These are phyloP conservation scores for Lepiota venenata DNA, from an alignment of 768 basidiomycete species.

Conservation along the genomic window DNA sequence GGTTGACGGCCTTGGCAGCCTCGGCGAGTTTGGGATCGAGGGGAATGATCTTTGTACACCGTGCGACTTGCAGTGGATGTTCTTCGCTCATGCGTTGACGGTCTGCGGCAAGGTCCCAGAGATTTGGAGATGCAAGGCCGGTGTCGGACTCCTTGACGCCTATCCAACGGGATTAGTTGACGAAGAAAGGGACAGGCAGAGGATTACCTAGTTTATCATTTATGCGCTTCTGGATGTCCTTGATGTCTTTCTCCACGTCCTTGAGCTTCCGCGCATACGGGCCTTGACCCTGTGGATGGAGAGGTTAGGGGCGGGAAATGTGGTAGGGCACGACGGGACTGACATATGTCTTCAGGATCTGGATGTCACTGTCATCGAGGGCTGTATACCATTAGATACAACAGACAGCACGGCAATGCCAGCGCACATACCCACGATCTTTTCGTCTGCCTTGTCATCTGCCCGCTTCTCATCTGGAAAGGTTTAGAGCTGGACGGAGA, in stretches of 20 bases:
- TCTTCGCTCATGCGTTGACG: conserved; percentile 87
- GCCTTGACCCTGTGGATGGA: conserved; percentile 81
- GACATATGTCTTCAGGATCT: conserved; percentile 98
- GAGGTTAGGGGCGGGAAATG: conserved; percentile 7
- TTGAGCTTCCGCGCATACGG: conserved; percentile 90
- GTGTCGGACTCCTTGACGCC: conserved; percentile 99
- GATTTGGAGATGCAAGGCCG: conserved; percentile 91
- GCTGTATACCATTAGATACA: conserved; percentile 41
- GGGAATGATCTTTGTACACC: conserved; percentile 97
- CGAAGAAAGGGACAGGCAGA: neutral
- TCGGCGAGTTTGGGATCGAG: conserved; percentile 74
- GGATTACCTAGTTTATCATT: conserved; percentile 92
- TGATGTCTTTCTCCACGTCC: conserved; percentile 88
- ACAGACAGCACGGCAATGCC: neutral
- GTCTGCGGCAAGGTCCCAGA: conserved; percentile 97
- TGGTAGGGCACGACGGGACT: conserved; percentile 18
- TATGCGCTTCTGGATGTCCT: conserved; percentile 94
- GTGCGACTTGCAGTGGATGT: conserved; percentile 93
- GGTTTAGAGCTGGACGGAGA: conserved; percentile 1
- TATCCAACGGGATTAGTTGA: conserved; percentile 22
- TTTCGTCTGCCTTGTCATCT: conserved; percentile 89
- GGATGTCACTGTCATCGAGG: conserved; percentile 97
- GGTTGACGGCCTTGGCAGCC: conserved; percentile 75
- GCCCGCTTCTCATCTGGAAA: conserved; percentile 75
- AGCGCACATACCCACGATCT: conserved; percentile 70